Conservation (phyloP, 2,329 filamentous ascomycete genomes). For the Aureobasidium sp. region DNA sequence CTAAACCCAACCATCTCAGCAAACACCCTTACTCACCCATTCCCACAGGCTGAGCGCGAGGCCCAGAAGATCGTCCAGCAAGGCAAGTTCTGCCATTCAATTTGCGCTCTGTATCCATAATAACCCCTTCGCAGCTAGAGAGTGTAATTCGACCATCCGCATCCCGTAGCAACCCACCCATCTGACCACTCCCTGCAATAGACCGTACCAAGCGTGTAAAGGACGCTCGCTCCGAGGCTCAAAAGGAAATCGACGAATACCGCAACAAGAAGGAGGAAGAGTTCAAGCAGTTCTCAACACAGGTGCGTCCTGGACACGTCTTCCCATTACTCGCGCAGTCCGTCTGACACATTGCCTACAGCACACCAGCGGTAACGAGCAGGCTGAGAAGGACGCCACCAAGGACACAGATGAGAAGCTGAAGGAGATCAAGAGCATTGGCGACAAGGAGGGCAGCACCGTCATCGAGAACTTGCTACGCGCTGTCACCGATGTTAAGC, state of each 20-base stretch:
- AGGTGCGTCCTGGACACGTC: conserved; percentile 41
- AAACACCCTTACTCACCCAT: conserved; percentile 31
- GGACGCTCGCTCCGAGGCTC: conserved; percentile 91
- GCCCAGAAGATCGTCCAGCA: conserved; percentile 99
- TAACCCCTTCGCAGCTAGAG: conserved; percentile 56
- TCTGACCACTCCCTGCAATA: conserved; percentile 29
- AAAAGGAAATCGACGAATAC: conserved; percentile 96
- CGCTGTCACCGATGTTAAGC: conserved; percentile 78
- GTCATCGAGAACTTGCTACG: conserved; percentile 78
- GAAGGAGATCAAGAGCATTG: conserved; percentile 71
- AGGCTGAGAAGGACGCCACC: conserved; percentile 62
- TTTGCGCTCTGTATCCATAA: conserved; percentile 1
- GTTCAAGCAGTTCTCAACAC: conserved; percentile 87
- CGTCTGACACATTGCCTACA: conserved; percentile 33
- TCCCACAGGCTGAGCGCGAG: conserved; percentile 80
- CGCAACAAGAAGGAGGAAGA: conserved; percentile 82
- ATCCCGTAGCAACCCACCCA: not conserved
- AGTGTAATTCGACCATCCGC: conserved; percentile 55
- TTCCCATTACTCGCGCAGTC: not conserved
- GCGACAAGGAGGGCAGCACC: conserved; percentile 68
- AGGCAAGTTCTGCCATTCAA: conserved; percentile 50
- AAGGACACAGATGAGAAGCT: conserved; percentile 77
- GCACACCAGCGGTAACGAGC: conserved; percentile 88
- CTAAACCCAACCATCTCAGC: conserved; percentile 16
- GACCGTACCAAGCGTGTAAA: conserved; percentile 95